phyloP scores from a whole-genome alignment of 768 basidiomycete genomes.

The Ramaria sp. region DNA sequence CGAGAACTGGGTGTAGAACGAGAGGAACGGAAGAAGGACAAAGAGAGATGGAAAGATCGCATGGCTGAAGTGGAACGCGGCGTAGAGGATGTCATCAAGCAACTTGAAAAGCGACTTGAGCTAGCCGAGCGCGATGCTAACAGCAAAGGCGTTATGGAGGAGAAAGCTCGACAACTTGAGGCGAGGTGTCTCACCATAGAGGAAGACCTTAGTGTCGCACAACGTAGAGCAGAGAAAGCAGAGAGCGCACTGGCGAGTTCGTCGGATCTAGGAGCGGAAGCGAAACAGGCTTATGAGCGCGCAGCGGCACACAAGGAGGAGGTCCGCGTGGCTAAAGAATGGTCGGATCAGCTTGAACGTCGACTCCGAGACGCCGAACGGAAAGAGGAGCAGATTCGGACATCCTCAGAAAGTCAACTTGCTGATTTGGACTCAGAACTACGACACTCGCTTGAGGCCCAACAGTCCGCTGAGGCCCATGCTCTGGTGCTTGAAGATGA shows the following conservation, averaged over 20 bases:
- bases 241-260: slow-evolving; percentile 53
- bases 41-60: slow-evolving; percentile 57
- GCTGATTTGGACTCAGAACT: slow-evolving; percentile 16
- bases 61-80: slow-evolving; percentile 64
- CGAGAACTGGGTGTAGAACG: slow-evolving; percentile 42
- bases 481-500: slow-evolving; percentile 51
- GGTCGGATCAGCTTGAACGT: slow-evolving; percentile 44
- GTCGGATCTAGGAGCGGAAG: slow-evolving; percentile 56
- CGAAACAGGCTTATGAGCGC: slow-evolving; percentile 56
- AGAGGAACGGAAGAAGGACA: slow-evolving; percentile 50
- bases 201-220: slow-evolving; percentile 5
- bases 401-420: slow-evolving; percentile 20
- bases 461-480: slow-evolving; percentile 35
- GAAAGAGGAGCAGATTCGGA: slow-evolving; percentile 35
- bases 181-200: slow-evolving; percentile 47
- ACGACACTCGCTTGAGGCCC: slow-evolving; percentile 19
- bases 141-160: slow-evolving; percentile 23
- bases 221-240: slow-evolving; percentile 43
- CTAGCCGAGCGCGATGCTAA: slow-evolving; percentile 35
- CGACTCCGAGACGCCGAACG: slow-evolving; percentile 38
- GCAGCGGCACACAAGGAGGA: slow-evolving; percentile 35
- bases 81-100: slow-evolving; percentile 54
- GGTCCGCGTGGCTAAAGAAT: slow-evolving; percentile 36
- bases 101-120: slow-evolving; percentile 45
- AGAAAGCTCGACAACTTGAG: slow-evolving; percentile 20